phyloP scores from a whole-genome alignment of 148 eudicot genomes.

The Selenicereus undatus region DNA sequence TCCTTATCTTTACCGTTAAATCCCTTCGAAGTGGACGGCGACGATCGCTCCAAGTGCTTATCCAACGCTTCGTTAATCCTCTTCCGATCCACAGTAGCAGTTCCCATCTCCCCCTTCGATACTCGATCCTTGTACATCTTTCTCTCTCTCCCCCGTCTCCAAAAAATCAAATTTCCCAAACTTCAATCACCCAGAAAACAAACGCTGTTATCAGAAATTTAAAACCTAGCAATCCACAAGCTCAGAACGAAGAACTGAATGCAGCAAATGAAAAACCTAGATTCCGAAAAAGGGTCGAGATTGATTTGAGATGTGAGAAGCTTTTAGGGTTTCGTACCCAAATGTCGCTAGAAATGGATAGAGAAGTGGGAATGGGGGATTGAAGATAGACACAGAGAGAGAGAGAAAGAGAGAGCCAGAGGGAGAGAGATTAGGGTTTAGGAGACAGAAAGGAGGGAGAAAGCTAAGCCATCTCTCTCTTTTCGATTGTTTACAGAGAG shows the following conservation, averaged over 20 bases:
- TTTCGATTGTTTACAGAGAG: not conserved
- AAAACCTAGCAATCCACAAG: not conserved
- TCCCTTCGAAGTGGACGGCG: constrained; percentile 53
- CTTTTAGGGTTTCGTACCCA: not conserved
- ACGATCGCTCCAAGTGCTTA: constrained; percentile 56
- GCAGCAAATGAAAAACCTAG: not conserved
- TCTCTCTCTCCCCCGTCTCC: not conserved
- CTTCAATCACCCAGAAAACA: not conserved
- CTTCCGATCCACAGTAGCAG: constrained; percentile 41
- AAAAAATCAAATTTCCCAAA: not conserved
- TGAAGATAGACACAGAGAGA: not conserved
- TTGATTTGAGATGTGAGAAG: constrained; percentile 7
- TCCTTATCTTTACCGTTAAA: constrained; percentile 38
- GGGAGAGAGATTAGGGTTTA: constrained; percentile 19
- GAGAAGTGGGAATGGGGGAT: no score
- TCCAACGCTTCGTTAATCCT: constrained; percentile 52
- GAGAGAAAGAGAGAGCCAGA: not conserved
- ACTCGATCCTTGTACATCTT: constrained; percentile 47
- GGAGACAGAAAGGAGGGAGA: constrained; percentile 4
- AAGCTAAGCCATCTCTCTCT: constrained; percentile 26
- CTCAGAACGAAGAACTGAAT: not conserved
- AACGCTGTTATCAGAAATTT: not conserved
- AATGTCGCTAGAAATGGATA: not conserved
- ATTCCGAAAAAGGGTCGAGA: not conserved
- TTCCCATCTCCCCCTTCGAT: constrained; percentile 41